Conservation (phyloP, 495 filamentous ascomycete genomes). For the Penicillium argentinense region DNA sequence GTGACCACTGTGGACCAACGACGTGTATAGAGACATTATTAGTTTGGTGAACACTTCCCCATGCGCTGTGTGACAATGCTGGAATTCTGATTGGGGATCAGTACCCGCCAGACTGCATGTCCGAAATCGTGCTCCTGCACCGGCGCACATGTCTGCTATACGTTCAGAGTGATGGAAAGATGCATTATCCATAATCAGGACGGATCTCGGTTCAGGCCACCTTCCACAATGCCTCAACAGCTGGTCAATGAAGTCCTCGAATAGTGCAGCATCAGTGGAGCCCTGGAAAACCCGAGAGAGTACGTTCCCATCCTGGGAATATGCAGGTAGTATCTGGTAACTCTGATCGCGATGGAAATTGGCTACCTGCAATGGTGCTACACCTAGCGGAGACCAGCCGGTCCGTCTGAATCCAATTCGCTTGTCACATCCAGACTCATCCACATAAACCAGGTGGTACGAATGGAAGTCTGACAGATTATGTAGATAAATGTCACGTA, state of each 20-base stretch:
- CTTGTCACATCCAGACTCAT: constrained; percentile 15
- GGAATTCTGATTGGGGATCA: constrained; percentile 3
- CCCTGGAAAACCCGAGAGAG: constrained; percentile 35
- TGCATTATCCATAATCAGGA: too few species aligned
- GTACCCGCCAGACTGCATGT: constrained; percentile 1
- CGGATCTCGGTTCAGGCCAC: constrained; percentile 40
- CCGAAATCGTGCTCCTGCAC: constrained; percentile 1
- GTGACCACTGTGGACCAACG: neutral
- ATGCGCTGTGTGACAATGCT: too few species aligned
- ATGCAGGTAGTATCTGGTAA: constrained; percentile 22
- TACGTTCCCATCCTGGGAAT: constrained; percentile 39
- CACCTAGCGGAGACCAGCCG: constrained; percentile 4
- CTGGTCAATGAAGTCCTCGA: constrained; percentile 43
- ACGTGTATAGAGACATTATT: neutral
- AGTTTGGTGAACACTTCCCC: neutral
- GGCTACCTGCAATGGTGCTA: neutral
- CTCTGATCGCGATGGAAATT: constrained; percentile 12
- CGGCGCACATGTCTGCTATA: too few species aligned
- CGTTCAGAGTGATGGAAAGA: too few species aligned
- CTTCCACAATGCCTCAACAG: constrained; percentile 35
- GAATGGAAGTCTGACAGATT: constrained; percentile 8
- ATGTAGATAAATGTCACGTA: neutral
- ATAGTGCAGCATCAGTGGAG: constrained; percentile 36
- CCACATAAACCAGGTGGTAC: constrained; percentile 5
- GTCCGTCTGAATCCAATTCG: constrained; percentile 7